These are phyloP conservation scores for Aspergillus costaricaensis DNA, from an alignment of 2,329 filamentous ascomycete genomes.

Conservation along the genomic window DNA sequence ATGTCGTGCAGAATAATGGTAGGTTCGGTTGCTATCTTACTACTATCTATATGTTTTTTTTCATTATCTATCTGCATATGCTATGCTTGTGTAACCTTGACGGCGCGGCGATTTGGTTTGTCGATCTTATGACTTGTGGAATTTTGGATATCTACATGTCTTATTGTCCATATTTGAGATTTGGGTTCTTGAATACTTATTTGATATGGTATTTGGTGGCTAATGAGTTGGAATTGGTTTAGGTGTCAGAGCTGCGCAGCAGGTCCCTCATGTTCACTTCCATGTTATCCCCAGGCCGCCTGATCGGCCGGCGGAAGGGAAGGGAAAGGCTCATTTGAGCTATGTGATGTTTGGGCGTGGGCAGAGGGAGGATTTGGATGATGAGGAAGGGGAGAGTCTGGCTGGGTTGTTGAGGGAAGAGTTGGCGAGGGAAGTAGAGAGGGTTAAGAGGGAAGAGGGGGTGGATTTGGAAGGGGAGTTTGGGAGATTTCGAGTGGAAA, in stretches of 20 bases:
- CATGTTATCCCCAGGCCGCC: slow-evolving; percentile 84
- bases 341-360: slow-evolving; percentile 52
- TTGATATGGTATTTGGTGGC: slow-evolving; percentile 2
- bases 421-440: slow-evolving; percentile 39
- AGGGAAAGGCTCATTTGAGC: slow-evolving; percentile 27
- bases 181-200: too few relatives aligned
- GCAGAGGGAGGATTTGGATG: slow-evolving; percentile 49
- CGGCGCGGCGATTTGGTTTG: background rate
- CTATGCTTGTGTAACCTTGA: background rate
- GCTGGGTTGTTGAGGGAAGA: slow-evolving; percentile 40
- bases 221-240: background rate
- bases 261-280: slow-evolving; percentile 91
- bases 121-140: background rate
- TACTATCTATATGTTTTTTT: background rate
- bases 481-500: slow-evolving; percentile 6
- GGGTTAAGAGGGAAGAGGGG: slow-evolving; percentile 39
- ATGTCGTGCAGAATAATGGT: slow-evolving; percentile 95
- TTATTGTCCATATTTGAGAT: background rate
- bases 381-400: slow-evolving; percentile 46
- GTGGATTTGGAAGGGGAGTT: slow-evolving; percentile 35
- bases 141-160: background rate
- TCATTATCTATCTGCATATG: background rate
- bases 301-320: slow-evolving; percentile 23
- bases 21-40: background rate
- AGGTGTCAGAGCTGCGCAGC: slow-evolving; percentile 83